These are phyloP conservation scores for Botrytis fragariae DNA, from an alignment of 2,329 filamentous ascomycete genomes.

Conservation along the genomic window DNA sequence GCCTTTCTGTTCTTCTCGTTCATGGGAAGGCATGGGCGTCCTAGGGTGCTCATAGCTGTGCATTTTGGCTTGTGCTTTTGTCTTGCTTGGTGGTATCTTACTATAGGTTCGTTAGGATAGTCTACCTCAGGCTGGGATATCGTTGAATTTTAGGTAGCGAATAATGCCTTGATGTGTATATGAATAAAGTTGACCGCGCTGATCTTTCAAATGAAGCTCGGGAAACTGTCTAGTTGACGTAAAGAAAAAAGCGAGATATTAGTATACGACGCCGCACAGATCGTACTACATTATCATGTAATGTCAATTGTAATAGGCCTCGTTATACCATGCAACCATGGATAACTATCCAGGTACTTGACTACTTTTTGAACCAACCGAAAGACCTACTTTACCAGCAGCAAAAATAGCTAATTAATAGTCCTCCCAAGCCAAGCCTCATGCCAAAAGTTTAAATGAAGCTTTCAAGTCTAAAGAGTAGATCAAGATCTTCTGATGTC, in stretches of 20 bases:
- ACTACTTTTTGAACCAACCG: not conserved
- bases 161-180: accelerated
- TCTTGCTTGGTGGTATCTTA: not conserved
- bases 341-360: accelerated
- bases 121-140: not conserved
- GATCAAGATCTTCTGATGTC: not conserved
- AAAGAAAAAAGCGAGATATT: not conserved
- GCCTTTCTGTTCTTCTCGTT: not conserved
- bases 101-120: not conserved
- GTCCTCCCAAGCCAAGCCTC: not conserved
- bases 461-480: not conserved
- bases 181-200: not conserved
- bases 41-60: not conserved
- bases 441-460: not conserved
- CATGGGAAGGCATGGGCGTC: not conserved
- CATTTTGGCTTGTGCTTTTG: not conserved
- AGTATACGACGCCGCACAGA: not conserved
- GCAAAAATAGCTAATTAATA: not conserved
- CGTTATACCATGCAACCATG: not conserved
- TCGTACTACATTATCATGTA: not conserved
- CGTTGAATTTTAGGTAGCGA: not conserved
- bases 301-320: accelerated
- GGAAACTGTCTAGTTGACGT: not conserved
- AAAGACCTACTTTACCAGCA: accelerated
- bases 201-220: not conserved